phyloP scores from a whole-genome alignment of 768 basidiomycete genomes.

The Mycena haematopus region DNA sequence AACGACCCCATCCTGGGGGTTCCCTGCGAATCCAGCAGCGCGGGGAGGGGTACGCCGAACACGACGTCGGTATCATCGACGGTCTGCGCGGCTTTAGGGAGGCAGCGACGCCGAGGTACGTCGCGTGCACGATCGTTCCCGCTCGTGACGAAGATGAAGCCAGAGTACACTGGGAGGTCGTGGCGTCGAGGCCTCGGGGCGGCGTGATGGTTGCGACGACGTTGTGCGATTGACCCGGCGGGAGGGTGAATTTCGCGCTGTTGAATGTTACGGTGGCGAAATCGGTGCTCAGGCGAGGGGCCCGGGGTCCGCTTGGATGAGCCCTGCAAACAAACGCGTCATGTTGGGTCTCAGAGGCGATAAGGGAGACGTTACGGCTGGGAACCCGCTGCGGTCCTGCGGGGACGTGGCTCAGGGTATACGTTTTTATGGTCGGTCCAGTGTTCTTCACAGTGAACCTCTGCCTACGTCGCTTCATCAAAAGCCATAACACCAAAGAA shows the following conservation, averaged over 20 bases:
- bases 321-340: too few relatives aligned
- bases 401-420: slow-evolving; percentile 44
- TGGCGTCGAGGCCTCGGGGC: slow-evolving; percentile 42
- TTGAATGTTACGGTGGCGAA: slow-evolving; percentile 34
- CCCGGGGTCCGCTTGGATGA: slow-evolving; percentile 6
- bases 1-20: slow-evolving; percentile 35
- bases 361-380: too few relatives aligned
- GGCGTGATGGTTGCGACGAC: slow-evolving; percentile 46
- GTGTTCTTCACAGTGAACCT: slow-evolving; percentile 37
- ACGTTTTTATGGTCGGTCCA: slow-evolving; percentile 37
- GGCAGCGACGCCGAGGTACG: slow-evolving; percentile 55
- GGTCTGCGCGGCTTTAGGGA: slow-evolving; percentile 41
- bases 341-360: background rate
- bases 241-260: slow-evolving; percentile 42
- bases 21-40: slow-evolving; percentile 38
- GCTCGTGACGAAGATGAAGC: slow-evolving; percentile 56
- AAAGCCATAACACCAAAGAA: slow-evolving; percentile 56
- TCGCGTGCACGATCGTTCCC: slow-evolving; percentile 46
- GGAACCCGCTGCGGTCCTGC: slow-evolving; percentile 39
- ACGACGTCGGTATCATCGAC: slow-evolving; percentile 44
- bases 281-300: too few relatives aligned
- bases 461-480: slow-evolving; percentile 12
- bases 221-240: slow-evolving; percentile 35
- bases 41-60: slow-evolving; percentile 42
- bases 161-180: slow-evolving; percentile 64